Conservation (phyloP, 1,139 yeast genomes). For the Taphrina communis region DNA sequence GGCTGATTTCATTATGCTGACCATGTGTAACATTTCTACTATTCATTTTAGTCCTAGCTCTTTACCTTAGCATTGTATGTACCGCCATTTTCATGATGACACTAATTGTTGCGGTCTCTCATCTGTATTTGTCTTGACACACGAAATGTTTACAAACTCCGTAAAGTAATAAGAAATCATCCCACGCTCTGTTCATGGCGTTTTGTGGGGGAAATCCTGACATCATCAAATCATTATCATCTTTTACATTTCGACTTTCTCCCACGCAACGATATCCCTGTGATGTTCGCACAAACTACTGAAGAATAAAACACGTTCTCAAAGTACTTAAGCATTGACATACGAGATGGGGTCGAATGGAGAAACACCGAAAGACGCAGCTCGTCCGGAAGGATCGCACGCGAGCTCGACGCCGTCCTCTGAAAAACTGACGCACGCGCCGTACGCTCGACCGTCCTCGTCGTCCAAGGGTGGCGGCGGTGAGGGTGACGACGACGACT, state of each 20-base stretch:
- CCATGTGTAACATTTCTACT: neutral
- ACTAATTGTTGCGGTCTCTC: no score
- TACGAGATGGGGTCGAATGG: neutral
- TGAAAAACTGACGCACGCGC: conserved; percentile 22
- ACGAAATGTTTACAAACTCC: neutral
- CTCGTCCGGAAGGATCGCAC: conserved; percentile 11
- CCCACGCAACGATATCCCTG: no score
- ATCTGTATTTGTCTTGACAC: neutral
- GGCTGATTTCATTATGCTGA: conserved; percentile 4
- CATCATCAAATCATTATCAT: conserved; percentile 1
- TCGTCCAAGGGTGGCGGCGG: neutral
- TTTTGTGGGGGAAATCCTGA: conserved; percentile 23
- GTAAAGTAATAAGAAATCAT: neutral
- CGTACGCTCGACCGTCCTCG: conserved; percentile 12
- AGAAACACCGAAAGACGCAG: neutral
- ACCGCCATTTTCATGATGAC: conserved; percentile 7
- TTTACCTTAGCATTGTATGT: conserved; percentile 32
- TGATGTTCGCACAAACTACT: no score
- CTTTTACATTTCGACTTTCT: no score
- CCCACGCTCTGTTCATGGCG: neutral
- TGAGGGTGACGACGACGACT: neutral
- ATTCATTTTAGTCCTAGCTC: neutral
- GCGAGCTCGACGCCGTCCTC: neutral
- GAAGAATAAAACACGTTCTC: no score
- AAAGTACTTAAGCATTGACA: no score